Base-by-base conservation (phyloP, 345 rosid species). In the Euclidium syriacum region DNA sequence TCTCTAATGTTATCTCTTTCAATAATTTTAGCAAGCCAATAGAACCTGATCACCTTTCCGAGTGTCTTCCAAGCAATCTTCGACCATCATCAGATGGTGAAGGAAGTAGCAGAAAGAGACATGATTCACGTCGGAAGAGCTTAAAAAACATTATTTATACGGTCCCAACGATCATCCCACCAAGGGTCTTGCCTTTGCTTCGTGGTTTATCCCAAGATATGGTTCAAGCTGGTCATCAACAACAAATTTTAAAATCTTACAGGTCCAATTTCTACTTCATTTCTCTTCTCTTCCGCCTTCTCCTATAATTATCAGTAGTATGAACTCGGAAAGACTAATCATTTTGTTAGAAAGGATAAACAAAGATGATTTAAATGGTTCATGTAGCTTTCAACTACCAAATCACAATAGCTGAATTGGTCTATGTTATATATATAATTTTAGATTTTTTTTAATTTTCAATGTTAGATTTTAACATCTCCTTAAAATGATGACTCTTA, bases 221-320 rank as follows among this genome's bases (percentile, higher is more conserved):
- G 95, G 78, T 69, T 66, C 81, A 67, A 62, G 83, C 90, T 50
- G 88, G 86, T 25, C 95, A 80, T 42, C 95, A 84, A 59, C 95
- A 87, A 68, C 90, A 87, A 62, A 67, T 81, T 5, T 84, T 80
- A 50, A 72, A 78, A 58, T 80, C 68, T 25, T 87, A 79, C 74
- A 74, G 88, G 95, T 86, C 56, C 42, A 27, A 55, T 20, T 53
- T 53, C 4, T 52, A 10, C 10, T 30, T 52, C 20, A 20, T 12
- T 40, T 36, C 9, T 16, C 12, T 16, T 36, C 1, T 36, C 41
- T 36, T 29, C 33, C n/a, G n/a, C n/a, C n/a, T n/a, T n/a, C n/a
- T n/a, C n/a, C n/a, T n/a, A n/a, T n/a, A n/a, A n/a, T n/a, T 29
- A 5, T 5, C 33, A 5, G 5, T 1, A 5, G 7, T 29, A 5